Percentiles rank a stretch among this genome's conserved stretches.
Evolutionary conservation across 78 protist species (phyloP).

Genomic region (Polysphondylium violaceum): DNA sequence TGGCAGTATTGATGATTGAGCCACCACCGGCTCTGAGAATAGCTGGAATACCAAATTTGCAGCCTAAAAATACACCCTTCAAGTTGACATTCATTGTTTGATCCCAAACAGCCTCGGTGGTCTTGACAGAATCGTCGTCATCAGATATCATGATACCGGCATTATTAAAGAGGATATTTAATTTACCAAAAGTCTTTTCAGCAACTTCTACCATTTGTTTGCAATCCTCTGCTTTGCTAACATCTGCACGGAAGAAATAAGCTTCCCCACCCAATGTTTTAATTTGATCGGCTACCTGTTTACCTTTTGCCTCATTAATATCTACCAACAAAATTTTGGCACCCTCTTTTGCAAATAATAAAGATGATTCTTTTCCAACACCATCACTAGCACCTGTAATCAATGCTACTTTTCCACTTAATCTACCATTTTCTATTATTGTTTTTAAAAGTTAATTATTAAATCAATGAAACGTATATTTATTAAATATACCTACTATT

Average conservation of each 20-base stretch:
- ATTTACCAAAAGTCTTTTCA: constrained; percentile 80
- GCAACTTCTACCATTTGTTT: constrained; percentile 79
- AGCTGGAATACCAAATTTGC: constrained; percentile 91
- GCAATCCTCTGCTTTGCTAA: constrained; percentile 66
- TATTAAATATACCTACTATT: too few relatives aligned
- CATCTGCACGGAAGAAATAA: constrained; percentile 81
- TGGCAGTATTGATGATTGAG: constrained; percentile 92
- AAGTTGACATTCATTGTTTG: constrained; percentile 88
- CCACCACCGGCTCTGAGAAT: constrained; percentile 90
- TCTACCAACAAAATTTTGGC: constrained; percentile 66
- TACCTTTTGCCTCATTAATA: constrained; percentile 54
- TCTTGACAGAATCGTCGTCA: constrained; percentile 75
- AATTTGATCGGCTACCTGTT: constrained; percentile 47
- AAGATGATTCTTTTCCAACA: constrained; percentile 83
- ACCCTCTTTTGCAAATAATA: constrained; percentile 88
- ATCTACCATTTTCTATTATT: constrained; percentile 61
- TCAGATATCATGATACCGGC: constrained; percentile 90
- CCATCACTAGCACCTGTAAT: constrained; percentile 88
- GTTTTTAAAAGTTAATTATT: too few relatives aligned
- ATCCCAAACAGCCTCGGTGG: constrained; percentile 87
- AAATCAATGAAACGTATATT: too few relatives aligned
- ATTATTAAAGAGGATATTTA: constrained; percentile 89
- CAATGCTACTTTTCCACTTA: constrained; percentile 83
- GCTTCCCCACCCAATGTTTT: constrained; percentile 71
- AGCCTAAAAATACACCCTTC: constrained; percentile 91